These are phyloP conservation scores for Podospora tetraspora DNA, from an alignment of 495 filamentous ascomycete species.

Conservation along the genomic window DNA sequence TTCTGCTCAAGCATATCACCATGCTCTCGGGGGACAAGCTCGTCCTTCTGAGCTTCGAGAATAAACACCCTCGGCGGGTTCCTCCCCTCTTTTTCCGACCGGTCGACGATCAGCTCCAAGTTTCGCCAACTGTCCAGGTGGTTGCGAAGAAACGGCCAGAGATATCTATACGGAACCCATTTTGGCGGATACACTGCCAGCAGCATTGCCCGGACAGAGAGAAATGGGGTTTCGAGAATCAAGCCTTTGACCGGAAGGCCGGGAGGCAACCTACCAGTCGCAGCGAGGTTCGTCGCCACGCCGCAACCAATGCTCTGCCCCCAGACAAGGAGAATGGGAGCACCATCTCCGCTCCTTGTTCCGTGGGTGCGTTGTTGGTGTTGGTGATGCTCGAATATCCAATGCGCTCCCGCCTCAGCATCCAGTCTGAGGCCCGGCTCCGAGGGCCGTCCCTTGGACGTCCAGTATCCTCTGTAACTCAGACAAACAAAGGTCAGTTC, in stretches of 20 bases:
- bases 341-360: slow-evolving; percentile 17
- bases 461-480: slow-evolving; percentile 79
- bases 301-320: slow-evolving; percentile 71
- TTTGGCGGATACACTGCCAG: slow-evolving; percentile 70
- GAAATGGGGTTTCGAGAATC: slow-evolving; percentile 73
- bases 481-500: slow-evolving; percentile 57
- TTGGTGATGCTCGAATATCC: slow-evolving; percentile 41
- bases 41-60: slow-evolving; percentile 59
- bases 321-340: slow-evolving; percentile 60
- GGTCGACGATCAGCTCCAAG: slow-evolving; percentile 31
- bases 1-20: slow-evolving; percentile 44
- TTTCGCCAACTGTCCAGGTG: slow-evolving; percentile 45
- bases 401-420: slow-evolving; percentile 54
- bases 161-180: slow-evolving; percentile 66
- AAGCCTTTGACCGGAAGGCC: slow-evolving; percentile 39
- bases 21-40: slow-evolving; percentile 59
- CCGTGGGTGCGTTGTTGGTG: slow-evolving; percentile 15
- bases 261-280: slow-evolving; percentile 19
- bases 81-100: slow-evolving; percentile 14
- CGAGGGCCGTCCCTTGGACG: slow-evolving; percentile 60
- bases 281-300: slow-evolving; percentile 49
- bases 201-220: slow-evolving; percentile 68
- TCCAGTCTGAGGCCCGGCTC: slow-evolving; percentile 63
- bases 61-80: slow-evolving; percentile 46
- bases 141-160: slow-evolving; percentile 47